Base-by-base conservation (phyloP, 192 early-diverging fungal genomes). In the Coemansia sp. region DNA sequence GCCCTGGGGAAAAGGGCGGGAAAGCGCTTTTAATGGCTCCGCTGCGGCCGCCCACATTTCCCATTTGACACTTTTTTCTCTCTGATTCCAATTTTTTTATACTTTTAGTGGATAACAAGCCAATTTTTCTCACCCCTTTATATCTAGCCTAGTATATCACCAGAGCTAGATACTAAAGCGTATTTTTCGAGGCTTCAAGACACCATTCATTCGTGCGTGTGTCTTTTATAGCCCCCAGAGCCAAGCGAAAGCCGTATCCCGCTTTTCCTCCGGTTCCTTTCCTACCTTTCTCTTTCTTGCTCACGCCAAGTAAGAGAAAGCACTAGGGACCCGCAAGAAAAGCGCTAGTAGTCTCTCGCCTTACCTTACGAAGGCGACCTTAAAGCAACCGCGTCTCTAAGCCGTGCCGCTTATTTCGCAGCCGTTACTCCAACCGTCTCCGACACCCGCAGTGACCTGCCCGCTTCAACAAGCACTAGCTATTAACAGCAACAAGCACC, bases 11-110 rank as follows among this genome's bases (percentile, higher is more conserved):
- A 42, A 40, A 23, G 23, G 8, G 8, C 21, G 51, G 20, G 43
- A 41, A 50, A 51, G 52, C 16, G n/a, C 26, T 33, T 40, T 48
- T 43, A 65, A 60, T 45, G 3, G 28, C 18, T 20, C 30, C 30
- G 33, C 65, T 42, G 53, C 66, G 46, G 66, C 59, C 58, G 36
- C 59, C 39, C 49, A 50, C 48, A 42, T 48, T 19, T 33, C 15
- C 31, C 37, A 13, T n/a, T 54, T 33, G 8, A 23, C 3, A 12
- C 38, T 30, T 35, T 11, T n/a, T 44, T 46, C 53, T 57, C 57
- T 46, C 50, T 18, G 16, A 19, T 50, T 50, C 48, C 16, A 53
- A 26, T 4, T 26, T 35, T 50, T 36, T 50, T 8, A 50, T 26
- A 35, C 37, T 42, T 15, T 36, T 53, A 44, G 26, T 46, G 37